Evolutionary conservation across 2,329 filamentous ascomycete genomes (phyloP).

Genomic region (Epicoccum nigrum): DNA sequence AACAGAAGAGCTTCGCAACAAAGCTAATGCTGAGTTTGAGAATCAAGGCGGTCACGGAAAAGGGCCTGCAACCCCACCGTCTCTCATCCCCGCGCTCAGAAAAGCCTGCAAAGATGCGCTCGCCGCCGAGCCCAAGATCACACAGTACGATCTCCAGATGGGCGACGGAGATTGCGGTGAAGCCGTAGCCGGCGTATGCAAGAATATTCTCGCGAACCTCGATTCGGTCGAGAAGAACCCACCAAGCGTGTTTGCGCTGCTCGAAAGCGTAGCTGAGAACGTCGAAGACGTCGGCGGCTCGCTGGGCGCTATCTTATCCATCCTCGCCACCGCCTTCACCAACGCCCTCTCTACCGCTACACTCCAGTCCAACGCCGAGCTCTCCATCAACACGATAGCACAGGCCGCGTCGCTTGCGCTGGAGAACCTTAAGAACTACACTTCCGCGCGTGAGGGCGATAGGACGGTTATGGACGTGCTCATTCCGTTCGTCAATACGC

Average conservation of each 20-base stretch:
- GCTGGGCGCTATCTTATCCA: constrained; percentile 76
- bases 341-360: constrained; percentile 47
- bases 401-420: constrained; percentile 52
- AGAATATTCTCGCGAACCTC: constrained; percentile 53
- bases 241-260: constrained; percentile 58
- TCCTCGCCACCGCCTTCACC: constrained; percentile 82
- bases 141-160: constrained; percentile 76
- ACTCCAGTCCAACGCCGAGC: constrained; percentile 21
- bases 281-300: constrained; percentile 77
- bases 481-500: constrained; percentile 78
- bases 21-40: constrained; percentile 37
- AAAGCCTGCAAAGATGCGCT: constrained; percentile 57
- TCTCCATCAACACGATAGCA: constrained; percentile 48
- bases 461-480: constrained; percentile 90
- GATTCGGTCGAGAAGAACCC: constrained; percentile 62
- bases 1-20: constrained; percentile 32
- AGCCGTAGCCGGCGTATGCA: constrained; percentile 69
- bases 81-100: constrained; percentile 49
- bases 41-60: constrained; percentile 25
- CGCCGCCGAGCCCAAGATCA: constrained; percentile 67
- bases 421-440: constrained; percentile 67
- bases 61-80: constrained; percentile 49
- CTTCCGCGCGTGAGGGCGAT: constrained; percentile 84
- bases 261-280: constrained; percentile 64
- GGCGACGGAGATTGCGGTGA: constrained; percentile 90